phyloP scores from a whole-genome alignment of 345 rosid species.

The Citropsis articulata region DNA sequence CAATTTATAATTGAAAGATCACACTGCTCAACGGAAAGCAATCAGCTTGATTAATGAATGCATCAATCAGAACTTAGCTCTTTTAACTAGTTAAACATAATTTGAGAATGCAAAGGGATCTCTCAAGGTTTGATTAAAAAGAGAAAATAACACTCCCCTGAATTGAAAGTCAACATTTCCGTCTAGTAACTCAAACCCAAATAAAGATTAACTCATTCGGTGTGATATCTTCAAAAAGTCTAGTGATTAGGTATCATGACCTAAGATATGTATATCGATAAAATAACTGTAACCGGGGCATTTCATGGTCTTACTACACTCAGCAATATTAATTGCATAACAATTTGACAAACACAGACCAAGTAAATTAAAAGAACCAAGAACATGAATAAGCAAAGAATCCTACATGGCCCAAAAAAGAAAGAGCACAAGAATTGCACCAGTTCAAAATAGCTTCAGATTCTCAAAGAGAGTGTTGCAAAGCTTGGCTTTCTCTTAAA shows the following conservation, averaged over 20 bases:
- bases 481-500: neutral
- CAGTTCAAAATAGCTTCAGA: slow-evolving; percentile 1
- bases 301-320: too few species aligned
- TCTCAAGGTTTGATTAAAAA: neutral
- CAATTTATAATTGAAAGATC: neutral
- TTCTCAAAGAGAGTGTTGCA: neutral
- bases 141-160: neutral
- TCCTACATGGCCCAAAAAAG: neutral
- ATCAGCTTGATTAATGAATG: neutral
- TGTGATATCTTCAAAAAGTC: neutral
- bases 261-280: neutral
- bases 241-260: neutral
- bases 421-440: neutral
- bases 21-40: neutral
- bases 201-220: neutral
- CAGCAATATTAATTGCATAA: neutral
- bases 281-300: neutral
- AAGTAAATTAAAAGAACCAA: neutral
- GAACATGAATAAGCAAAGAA: neutral
- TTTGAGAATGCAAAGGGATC: neutral
- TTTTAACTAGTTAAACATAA: neutral
- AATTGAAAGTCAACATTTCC: neutral
- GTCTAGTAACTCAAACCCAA: neutral
- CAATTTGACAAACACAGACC: neutral
- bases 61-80: neutral